Percentiles rank a stretch among this genome's conserved stretches.
Conservation (phyloP, 2,329 filamentous ascomycete genomes). For the Aspergillus hortae region DNA sequence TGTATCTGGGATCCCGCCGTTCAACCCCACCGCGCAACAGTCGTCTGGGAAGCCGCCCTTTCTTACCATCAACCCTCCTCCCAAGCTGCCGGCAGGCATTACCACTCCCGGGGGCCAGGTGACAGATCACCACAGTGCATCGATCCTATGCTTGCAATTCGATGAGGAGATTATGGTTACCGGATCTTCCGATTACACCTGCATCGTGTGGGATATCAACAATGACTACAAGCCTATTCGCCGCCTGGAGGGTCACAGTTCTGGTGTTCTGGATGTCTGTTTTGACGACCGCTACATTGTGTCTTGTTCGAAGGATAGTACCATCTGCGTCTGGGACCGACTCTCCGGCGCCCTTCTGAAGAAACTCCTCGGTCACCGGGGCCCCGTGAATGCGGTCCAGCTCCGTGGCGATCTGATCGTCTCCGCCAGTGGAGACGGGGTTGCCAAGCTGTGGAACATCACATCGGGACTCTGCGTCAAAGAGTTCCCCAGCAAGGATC, state of each 20-base stretch:
- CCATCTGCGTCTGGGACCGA: constrained; percentile 92
- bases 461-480: constrained; percentile 83
- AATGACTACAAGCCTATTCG: constrained; percentile 74
- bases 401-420: constrained; percentile 89
- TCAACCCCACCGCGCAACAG: constrained; percentile 46
- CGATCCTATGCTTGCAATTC: constrained; percentile 92
- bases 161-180: constrained; percentile 91
- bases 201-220: constrained; percentile 85
- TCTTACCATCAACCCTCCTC: constrained; percentile 47
- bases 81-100: constrained; percentile 56
- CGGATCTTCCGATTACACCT: constrained; percentile 86
- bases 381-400: constrained; percentile 95
- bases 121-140: constrained; percentile 73
- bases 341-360: constrained; percentile 70
- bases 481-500: constrained; percentile 85
- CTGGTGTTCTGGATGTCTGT: constrained; percentile 88
- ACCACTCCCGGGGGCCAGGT: constrained; percentile 29
- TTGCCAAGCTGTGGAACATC: constrained; percentile 93
- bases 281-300: constrained; percentile 91
- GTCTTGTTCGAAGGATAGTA: constrained; percentile 93
- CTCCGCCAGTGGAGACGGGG: constrained; percentile 88
- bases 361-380: constrained; percentile 77
- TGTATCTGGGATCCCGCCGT: constrained; percentile 30
- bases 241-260: constrained; percentile 73
- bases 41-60: constrained; percentile 41